These are phyloP conservation scores for Amanita molliuscula DNA, from an alignment of 768 basidiomycete genomes.

Conservation along the genomic window DNA sequence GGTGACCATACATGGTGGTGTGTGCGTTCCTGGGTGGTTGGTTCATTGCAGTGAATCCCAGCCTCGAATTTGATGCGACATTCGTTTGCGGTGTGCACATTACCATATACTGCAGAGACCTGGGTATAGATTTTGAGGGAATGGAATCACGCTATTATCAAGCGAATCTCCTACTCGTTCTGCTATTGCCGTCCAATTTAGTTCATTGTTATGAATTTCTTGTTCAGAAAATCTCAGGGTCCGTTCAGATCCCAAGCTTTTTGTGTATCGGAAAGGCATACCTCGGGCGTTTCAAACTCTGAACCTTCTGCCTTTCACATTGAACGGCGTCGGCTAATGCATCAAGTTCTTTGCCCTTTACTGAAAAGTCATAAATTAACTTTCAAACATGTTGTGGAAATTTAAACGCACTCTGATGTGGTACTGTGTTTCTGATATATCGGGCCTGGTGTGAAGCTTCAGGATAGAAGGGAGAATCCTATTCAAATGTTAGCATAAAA, in stretches of 20 bases:
- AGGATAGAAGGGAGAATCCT: constrained; percentile 59
- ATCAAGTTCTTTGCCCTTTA: constrained; percentile 60
- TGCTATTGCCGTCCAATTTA: constrained; percentile 2
- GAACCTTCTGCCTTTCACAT: constrained; percentile 49
- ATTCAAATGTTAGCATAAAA: neutral
- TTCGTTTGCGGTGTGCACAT: constrained; percentile 32
- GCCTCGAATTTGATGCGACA: constrained; percentile 71
- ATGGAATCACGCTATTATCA: neutral
- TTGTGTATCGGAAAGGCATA: constrained; percentile 9
- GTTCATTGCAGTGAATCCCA: constrained; percentile 51
- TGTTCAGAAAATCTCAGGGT: constrained; percentile 7
- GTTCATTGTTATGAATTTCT: constrained; percentile 4
- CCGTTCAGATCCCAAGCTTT: neutral
- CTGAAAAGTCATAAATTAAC: constrained; percentile 23
- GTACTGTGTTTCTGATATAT: constrained; percentile 40
- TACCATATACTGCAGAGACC: constrained; percentile 1
- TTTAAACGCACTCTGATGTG: constrained; percentile 45
- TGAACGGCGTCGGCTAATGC: constrained; percentile 50
- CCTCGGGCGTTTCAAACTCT: constrained; percentile 40
- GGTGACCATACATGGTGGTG: constrained; percentile 50
- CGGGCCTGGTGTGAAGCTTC: constrained; percentile 43
- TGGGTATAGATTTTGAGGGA: neutral
- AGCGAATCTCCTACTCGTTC: neutral
- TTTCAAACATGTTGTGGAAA: neutral
- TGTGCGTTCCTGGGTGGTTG: constrained; percentile 59